Evolutionary conservation across 2,329 filamentous ascomycete species (phyloP).

Genomic region (Saccharata proteae): DNA sequence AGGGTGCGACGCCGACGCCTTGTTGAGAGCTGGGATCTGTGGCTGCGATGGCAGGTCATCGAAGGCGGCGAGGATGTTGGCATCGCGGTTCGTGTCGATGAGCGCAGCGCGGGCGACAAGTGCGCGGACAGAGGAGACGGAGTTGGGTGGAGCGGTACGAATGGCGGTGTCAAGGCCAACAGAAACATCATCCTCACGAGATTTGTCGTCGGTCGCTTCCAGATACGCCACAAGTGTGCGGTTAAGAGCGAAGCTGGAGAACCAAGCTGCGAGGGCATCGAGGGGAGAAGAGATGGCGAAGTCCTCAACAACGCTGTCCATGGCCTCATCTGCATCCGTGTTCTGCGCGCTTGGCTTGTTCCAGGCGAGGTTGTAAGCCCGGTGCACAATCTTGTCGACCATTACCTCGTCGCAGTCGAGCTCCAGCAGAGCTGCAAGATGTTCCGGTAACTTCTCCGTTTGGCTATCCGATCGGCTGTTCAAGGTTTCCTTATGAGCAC

Average conservation of each 20-base stretch:
- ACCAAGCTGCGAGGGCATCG: constrained; percentile 87
- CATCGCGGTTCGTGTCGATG: constrained; percentile 38
- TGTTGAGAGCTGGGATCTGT: constrained; percentile 19
- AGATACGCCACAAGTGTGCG: constrained; percentile 54
- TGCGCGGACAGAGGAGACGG: constrained; percentile 51
- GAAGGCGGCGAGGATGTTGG: constrained; percentile 41
- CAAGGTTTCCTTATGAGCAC: constrained; percentile 37
- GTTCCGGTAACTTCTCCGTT: constrained; percentile 59
- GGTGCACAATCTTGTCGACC: constrained; percentile 63
- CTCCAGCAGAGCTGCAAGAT: constrained; percentile 64
- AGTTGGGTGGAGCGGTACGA: constrained; percentile 64
- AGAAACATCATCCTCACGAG: constrained; percentile 31
- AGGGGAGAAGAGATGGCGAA: constrained; percentile 73
- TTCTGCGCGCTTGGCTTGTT: constrained; percentile 64
- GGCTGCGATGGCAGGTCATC: constrained; percentile 36
- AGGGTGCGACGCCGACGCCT: constrained; percentile 1
- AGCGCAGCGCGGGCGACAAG: constrained; percentile 48
- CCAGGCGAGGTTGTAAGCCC: constrained; percentile 82
- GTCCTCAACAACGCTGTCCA: constrained; percentile 78
- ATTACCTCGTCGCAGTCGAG: constrained; percentile 75
- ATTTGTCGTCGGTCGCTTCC: constrained; percentile 36
- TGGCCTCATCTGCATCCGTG: constrained; percentile 53
- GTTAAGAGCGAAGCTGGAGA: constrained; percentile 63
- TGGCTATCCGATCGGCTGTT: constrained; percentile 29
- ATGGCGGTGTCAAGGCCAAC: constrained; percentile 56